Percentiles rank a stretch among this genome's conserved stretches.
These are phyloP conservation scores for Cymbopogon citratus DNA, from an alignment of 176 grass and related monocot genomes.

Conservation along the genomic window DNA sequence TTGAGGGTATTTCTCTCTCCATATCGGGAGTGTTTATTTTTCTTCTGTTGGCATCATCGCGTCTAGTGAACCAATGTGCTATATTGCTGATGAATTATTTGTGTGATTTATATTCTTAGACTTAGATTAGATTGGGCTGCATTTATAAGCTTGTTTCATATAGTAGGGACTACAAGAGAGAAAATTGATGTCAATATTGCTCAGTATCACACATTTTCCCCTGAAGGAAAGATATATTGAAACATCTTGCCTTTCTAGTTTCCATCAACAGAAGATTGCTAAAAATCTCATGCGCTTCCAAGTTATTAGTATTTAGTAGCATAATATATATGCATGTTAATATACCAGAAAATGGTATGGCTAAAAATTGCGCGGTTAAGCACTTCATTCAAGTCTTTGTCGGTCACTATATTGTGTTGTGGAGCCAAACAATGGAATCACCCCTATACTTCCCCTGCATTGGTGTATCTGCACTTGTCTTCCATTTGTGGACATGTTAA, in stretches of 20 bases:
- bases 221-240: neutral
- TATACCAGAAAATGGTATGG: neutral
- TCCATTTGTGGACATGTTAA: neutral
- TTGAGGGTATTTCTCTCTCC: neutral
- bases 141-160: neutral
- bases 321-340: neutral
- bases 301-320: neutral
- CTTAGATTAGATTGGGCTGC: too few relatives aligned
- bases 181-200: neutral
- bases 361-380: neutral
- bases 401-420: neutral
- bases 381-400: neutral
- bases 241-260: neutral
- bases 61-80: neutral
- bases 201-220: neutral
- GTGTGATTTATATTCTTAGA: neutral
- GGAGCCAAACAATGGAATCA: neutral
- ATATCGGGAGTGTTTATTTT: neutral
- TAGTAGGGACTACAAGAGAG: neutral
- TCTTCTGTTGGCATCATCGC: neutral
- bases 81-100: neutral
- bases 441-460: neutral
- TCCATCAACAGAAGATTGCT: neutral
- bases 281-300: neutral
- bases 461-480: neutral